These are phyloP conservation scores for Exophiala sp. DNA, from an alignment of 2,329 filamentous ascomycete species.

Conservation along the genomic window DNA sequence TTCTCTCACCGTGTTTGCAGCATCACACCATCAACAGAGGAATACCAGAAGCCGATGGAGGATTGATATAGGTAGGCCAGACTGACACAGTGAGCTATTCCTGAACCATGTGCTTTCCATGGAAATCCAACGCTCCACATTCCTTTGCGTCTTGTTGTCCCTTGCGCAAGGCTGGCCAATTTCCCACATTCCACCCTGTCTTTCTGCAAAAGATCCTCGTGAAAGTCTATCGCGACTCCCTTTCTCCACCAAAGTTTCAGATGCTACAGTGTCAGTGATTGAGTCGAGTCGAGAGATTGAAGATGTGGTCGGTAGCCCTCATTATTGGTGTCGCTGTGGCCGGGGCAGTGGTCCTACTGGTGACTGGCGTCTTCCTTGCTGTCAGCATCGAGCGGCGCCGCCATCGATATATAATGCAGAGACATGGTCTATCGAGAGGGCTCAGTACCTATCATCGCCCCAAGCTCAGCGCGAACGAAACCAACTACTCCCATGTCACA, in stretches of 20 bases:
- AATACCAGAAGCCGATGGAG: no score
- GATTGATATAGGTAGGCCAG: not conserved
- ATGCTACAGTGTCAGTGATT: not conserved
- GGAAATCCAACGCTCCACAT: conserved; percentile 1
- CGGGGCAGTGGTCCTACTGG: conserved; percentile 10
- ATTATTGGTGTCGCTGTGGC: conserved; percentile 22
- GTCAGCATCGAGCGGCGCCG: conserved; percentile 20
- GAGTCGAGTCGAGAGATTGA: conserved; percentile 4
- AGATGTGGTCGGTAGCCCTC: conserved; percentile 24
- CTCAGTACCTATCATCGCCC: conserved; percentile 22
- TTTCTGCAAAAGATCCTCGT: conserved; percentile 1
- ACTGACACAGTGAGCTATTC: not conserved
- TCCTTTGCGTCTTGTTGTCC: conserved; percentile 10
- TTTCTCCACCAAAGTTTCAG: conserved; percentile 11
- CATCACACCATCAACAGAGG: no score
- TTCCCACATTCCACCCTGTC: conserved; percentile 19
- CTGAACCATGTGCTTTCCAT: conserved; percentile 2
- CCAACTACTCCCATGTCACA: conserved; percentile 22
- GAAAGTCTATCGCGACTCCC: not conserved
- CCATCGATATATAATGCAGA: conserved; percentile 14
- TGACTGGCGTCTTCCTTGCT: conserved; percentile 20
- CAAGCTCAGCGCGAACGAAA: conserved; percentile 22
- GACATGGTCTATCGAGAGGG: conserved; percentile 14
- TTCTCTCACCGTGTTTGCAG: no score
- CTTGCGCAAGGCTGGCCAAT: conserved; percentile 15